Evolutionary conservation across 257 asterid genomes (phyloP).

Genomic region (Nyctanthes arbortristis): DNA sequence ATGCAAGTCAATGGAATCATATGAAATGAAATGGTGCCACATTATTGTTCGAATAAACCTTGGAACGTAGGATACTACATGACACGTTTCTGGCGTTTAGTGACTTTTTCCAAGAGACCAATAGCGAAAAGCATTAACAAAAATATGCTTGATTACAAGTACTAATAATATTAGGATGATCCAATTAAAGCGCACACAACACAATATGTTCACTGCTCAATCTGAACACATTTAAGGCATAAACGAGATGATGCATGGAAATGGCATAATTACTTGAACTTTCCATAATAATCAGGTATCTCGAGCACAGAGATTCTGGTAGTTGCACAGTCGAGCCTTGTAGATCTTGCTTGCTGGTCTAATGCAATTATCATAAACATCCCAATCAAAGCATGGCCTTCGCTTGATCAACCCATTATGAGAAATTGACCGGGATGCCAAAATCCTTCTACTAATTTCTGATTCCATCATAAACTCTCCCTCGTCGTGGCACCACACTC

Average conservation of each 20-base stretch:
- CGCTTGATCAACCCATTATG: too few species aligned
- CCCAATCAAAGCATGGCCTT: not conserved
- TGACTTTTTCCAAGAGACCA: conserved; percentile 1
- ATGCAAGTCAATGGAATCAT: conserved; percentile 21
- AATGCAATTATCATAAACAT: not conserved
- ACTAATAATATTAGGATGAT: too few species aligned
- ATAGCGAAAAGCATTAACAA: too few species aligned
- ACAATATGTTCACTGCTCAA: too few species aligned
- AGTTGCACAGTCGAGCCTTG: not conserved
- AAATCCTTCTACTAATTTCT: conserved; percentile 27
- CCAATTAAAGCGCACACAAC: too few species aligned
- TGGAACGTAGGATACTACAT: not conserved
- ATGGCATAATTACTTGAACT: not conserved
- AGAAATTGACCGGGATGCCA: not conserved
- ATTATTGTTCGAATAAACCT: not conserved
- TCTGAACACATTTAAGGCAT: too few species aligned
- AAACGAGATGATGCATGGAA: too few species aligned
- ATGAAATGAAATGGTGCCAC: not conserved
- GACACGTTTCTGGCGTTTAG: not conserved
- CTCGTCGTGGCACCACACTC: conserved; percentile 7
- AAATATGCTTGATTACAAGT: too few species aligned
- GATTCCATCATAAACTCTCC: conserved; percentile 31
- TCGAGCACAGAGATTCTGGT: not conserved
- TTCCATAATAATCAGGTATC: not conserved
- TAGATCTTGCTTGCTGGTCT: not conserved